Base-by-base conservation (phyloP, 2,329 filamentous ascomycete genomes). In the Harringtonia aguacate region DNA sequence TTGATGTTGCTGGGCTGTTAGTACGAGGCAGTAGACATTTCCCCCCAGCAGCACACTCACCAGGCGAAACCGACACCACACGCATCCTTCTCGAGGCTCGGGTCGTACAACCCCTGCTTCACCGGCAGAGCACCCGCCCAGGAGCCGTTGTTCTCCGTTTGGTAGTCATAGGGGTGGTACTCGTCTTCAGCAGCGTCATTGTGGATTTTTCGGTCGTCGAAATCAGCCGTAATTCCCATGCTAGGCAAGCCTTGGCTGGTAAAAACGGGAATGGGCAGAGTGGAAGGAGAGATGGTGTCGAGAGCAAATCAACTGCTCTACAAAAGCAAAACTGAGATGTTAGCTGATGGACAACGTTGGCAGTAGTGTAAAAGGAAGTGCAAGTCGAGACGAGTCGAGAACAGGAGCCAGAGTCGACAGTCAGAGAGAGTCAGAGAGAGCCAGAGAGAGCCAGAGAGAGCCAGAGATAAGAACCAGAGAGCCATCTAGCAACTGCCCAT, bases 61-160 rank as follows among this genome's bases (percentile, higher is more conserved):
- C 90, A 94, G 67, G 90, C 87, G 68, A 98, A 98, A 64, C 92
- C 92, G 59, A 98, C 92, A 85, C 92, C 92, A 62, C 92, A 98
- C 55, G 92, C 89, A 89, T 98, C 92, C 67, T 97, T 97, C 70
- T 97, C 92, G 52, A 94, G 79, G 63, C 82, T 80, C 51, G 92
- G 92, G 69, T 97, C 89, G 63, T 98, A 98, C 41, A 98, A 79
- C 75, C 90, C 92, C 81, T 97, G 90, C 80, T 94, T 94, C 77
- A 94, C 79, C 60, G 92, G 92, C 57, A 98, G 78, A 61, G 90
- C 85, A 60, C 89, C 86, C 57, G 90, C 92, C 92, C 92, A 94
- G 54, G 86, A 90, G 63, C 59, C 66, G 62, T 88, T 87, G 70
- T 88, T 87, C 64, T 88, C 81, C 48, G 81, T 81, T 66, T 92